Conservation (phyloP, 1,284 basidiomycete genomes). For the Trichosporon ovoides region DNA sequence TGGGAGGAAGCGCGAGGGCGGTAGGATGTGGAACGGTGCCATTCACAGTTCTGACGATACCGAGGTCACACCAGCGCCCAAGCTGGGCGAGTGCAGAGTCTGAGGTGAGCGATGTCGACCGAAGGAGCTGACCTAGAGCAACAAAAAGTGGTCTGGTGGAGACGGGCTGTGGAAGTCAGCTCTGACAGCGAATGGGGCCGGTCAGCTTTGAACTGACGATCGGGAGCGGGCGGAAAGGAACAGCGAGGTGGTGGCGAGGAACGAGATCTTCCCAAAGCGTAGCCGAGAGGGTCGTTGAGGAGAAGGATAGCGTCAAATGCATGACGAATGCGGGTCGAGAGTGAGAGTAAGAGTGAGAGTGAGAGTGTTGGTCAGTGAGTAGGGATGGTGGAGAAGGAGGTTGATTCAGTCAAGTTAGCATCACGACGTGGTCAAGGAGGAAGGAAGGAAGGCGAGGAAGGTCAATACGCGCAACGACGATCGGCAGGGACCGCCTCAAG, state of each 20-base stretch:
- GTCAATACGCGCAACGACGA: too few species aligned
- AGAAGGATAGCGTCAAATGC: slow-evolving; percentile 6
- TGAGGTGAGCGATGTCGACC: neutral
- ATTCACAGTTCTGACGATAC: neutral
- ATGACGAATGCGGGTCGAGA: too few species aligned
- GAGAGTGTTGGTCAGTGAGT: too few species aligned
- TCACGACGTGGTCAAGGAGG: too few species aligned
- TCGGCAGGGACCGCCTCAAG: too few species aligned
- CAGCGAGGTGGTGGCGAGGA: neutral
- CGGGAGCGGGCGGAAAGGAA: neutral
- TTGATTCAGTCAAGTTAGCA: too few species aligned
- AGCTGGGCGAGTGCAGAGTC: slow-evolving; percentile 2
- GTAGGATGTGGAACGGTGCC: slow-evolving; percentile 8
- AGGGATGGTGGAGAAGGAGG: too few species aligned
- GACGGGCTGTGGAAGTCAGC: neutral
- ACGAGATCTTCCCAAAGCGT: neutral
- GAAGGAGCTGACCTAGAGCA: neutral
- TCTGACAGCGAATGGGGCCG: too few species aligned
- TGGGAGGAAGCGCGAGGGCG: neutral
- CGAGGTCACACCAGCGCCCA: neutral
- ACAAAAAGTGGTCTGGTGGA: neutral
- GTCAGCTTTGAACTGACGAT: too few species aligned
- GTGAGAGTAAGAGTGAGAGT: too few species aligned
- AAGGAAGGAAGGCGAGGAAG: too few species aligned
- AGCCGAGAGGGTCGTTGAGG: slow-evolving; percentile 2